Evolutionary conservation across 306 rosid species (phyloP), one percentile per base, ranked within the genome.

Genomic region (Pterocarpus macrocarpus): DNA sequence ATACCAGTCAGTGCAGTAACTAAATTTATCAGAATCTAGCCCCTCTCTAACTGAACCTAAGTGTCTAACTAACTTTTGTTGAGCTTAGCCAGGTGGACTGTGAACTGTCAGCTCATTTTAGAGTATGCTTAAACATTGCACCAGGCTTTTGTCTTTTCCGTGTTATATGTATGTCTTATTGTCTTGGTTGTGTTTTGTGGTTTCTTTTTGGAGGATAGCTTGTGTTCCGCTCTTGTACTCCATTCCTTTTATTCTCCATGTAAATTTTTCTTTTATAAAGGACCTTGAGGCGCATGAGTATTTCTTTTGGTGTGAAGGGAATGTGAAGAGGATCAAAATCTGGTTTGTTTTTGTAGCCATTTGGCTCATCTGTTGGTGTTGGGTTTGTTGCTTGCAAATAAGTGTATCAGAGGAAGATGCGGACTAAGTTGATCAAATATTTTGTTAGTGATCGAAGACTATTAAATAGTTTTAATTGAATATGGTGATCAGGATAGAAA

Each of bases 401-500:
- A 30, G 34, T 69, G 7, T 75, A 16, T 58, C 52, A 68, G 41
- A 63, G 78, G 36, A 75, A 73, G 53, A 11, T 69, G 53, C 36
- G 4, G 57, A 52, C 50, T 81, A 73, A 74, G 75, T 64, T 71
- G 45, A 63, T 36, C 33, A 35, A 66, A 59, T 58, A 44, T 70
- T 43, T 55, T 65, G 52, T 55, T 30, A 7, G 61, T 43, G 66
- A 68, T 75, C 57, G 69, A 49, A 69, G 69, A 63, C 35, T 65
- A 15, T 76, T 41, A 39, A 35, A 50, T 58, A 45, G 15, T 59
- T 83, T 76, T 69, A 34, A 14, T 71, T 69, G 61, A 77, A 71
- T 55, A 61, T 80, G 36, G 56, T 65, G 36, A 67, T 75, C 70
- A 79, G 41, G 76, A 78, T 74, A 13, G 71, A 81, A 76, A 38